Evolutionary conservation across 768 basidiomycete genomes (phyloP), one percentile per base, ranked within the genome.

Genomic region (Mycena filopes): DNA sequence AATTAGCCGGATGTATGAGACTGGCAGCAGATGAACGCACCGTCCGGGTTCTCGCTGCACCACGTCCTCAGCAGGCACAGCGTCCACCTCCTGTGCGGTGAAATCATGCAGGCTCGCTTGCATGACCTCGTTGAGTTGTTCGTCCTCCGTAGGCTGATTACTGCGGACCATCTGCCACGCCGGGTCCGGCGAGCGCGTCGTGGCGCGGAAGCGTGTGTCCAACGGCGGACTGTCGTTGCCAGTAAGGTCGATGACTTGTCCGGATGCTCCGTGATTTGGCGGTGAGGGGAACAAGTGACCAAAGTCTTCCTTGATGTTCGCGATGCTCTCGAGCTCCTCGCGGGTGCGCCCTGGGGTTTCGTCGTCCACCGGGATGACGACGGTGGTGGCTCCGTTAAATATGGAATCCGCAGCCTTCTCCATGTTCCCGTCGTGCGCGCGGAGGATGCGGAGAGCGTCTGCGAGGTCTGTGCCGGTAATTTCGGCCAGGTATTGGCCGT

Each of bases 181-280:
- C 4, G 68, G 68, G 42, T 69, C 68, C 11, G 68, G 68, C 25
- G 68, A 69, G 28, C 68, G 62, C 7, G 67, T 68, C 8, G 67
- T 60, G 31, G 59, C 67, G 10, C 67, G 55, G 36, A 60, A 64
- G 3, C 62, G 26, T 2, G 60, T 15, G 28, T 36, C 33, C 28
- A 8, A 11, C 31, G 48, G 46, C 9, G 26, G 46, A 31, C 65
- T 60, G 33, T 69, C 64, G 20, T 69, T 57, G 60, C 51, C 69
- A 2, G 72, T 71, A 12, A 73, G 59, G 54, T 73, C 72, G 20
- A 73, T 71, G 10, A 70, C 58, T 41, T 42, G n/a, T n/a, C n/a
- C n/a, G n/a, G n/a, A n/a, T n/a, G n/a, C n/a, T n/a, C n/a, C 15
- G 36, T 36, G 36, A 36, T 36, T 36, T 15, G 36, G 36, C 36